Base-by-base conservation (phyloP, 2,329 filamentous ascomycete species). In the Aureobasidium subglaciale region DNA sequence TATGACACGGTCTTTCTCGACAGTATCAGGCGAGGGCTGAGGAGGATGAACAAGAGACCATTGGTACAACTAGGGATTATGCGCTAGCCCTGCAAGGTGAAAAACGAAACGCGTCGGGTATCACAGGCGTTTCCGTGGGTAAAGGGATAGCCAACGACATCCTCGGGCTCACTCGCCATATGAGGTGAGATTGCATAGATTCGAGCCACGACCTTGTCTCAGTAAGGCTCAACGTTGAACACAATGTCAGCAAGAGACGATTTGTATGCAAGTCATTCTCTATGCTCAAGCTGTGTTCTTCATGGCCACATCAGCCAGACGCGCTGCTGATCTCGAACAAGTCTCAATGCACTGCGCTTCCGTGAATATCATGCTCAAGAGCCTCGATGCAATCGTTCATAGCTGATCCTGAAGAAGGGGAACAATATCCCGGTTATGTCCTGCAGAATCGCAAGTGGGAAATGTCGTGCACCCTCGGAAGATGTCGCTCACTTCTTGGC, bases 1-100 rank as follows among this genome's bases (percentile, higher is more conserved):
- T 54, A 54, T 54, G 27, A 54, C 50, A 54, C n/a, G 27, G 38
- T 25, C 25, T 38, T 30, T n/a, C n/a, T n/a, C 24, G 35, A 16
- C 18, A 6, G 48, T 16, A 24, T 52, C 34, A 41, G 38, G 29
- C 38, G 50, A 54, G 32, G 37, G 49, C 35, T 41, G 38, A 54
- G 29, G 38, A 43, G 37, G 20, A 24, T 30, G 37, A 38, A 42
- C 37, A 54, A 43, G 50, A 37, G 32, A n/a, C 50, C 35, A 9
- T 43, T 54, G 42, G 50, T 54, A n/a, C 37, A 42, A 54, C 50
- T 43, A 27, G n/a, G 20, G 16, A 16, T 43, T 43, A 54, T 54
- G 50, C 50, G 38, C 50, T 43, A 27, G 24, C 22, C 37, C 50
- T 54, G 50, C 50, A 54, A 54, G 50, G 50, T 35, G 38, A 37